Evolutionary conservation across 2,329 filamentous ascomycete genomes (phyloP).

Genomic region (Alternaria brassicae): DNA sequence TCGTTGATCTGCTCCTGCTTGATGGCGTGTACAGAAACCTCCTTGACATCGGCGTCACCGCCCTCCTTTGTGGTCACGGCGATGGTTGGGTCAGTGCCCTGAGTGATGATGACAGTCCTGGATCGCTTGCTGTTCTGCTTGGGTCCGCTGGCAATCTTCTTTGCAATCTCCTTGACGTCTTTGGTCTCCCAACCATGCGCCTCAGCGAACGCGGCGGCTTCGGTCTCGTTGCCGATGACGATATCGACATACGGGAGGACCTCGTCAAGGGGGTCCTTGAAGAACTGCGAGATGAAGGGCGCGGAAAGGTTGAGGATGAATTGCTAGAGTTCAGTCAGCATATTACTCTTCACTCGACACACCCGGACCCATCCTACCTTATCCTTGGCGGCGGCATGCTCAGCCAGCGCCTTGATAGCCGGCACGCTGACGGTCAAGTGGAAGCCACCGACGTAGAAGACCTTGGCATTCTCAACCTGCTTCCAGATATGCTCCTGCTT

Average conservation of each 20-base stretch:
- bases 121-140: slow-evolving; percentile 89
- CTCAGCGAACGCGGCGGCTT: slow-evolving; percentile 86
- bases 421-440: slow-evolving; percentile 96
- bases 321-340: slow-evolving; percentile 50
- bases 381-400: slow-evolving; percentile 87
- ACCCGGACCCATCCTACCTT: slow-evolving; percentile 65
- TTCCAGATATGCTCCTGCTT: slow-evolving; percentile 91
- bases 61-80: slow-evolving; percentile 76
- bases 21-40: slow-evolving; percentile 83
- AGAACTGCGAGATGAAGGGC: slow-evolving; percentile 96
- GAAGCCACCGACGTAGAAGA: slow-evolving; percentile 94
- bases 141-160: slow-evolving; percentile 82
- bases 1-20: slow-evolving; percentile 82
- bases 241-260: slow-evolving; percentile 93
- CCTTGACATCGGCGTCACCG: slow-evolving; percentile 69
- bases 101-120: slow-evolving; percentile 89
- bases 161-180: slow-evolving; percentile 84
- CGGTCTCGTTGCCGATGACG: slow-evolving; percentile 95
- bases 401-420: slow-evolving; percentile 86
- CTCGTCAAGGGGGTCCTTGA: slow-evolving; percentile 92
- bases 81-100: slow-evolving; percentile 90
- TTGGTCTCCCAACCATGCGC: slow-evolving; percentile 76
- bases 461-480: slow-evolving; percentile 84
- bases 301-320: slow-evolving; percentile 93
- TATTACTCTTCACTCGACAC: neutral